Conservation (phyloP, 768 basidiomycete species). For the Tricholomella constricta region DNA sequence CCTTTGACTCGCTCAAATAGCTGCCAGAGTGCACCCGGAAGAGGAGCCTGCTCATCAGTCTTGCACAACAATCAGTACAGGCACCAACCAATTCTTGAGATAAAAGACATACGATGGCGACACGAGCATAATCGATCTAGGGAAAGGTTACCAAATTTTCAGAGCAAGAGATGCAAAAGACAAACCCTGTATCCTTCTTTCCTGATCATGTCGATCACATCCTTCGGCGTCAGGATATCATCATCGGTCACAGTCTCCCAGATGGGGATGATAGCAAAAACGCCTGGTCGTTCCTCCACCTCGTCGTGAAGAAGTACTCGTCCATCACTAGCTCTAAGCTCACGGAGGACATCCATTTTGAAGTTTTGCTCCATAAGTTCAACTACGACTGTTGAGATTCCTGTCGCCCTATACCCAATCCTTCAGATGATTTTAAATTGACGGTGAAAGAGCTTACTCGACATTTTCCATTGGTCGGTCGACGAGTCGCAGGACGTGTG, state of each 20-base stretch:
- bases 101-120: constrained; percentile 73
- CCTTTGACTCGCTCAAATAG: constrained; percentile 73
- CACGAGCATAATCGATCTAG: constrained; percentile 84
- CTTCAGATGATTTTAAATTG: neutral
- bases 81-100: neutral
- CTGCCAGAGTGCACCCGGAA: constrained; percentile 83
- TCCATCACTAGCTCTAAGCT: constrained; percentile 71
- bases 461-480: constrained; percentile 92
- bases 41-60: constrained; percentile 97
- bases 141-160: neutral
- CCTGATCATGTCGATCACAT: constrained; percentile 74
- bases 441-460: constrained; percentile 61
- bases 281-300: constrained; percentile 88
- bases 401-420: constrained; percentile 70
- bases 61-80: constrained; percentile 30
- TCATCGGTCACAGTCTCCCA: constrained; percentile 86
- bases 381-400: constrained; percentile 86
- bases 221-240: constrained; percentile 87
- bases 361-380: constrained; percentile 89
- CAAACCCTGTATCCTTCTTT: constrained; percentile 77
- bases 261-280: constrained; percentile 88
- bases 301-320: constrained; percentile 93
- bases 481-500: constrained; percentile 88
- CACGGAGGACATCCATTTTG: constrained; percentile 84
- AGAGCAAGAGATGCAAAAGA: constrained; percentile 2